These are phyloP conservation scores for Pistacia atlantica DNA, from an alignment of 345 rosid genomes.

Conservation along the genomic window DNA sequence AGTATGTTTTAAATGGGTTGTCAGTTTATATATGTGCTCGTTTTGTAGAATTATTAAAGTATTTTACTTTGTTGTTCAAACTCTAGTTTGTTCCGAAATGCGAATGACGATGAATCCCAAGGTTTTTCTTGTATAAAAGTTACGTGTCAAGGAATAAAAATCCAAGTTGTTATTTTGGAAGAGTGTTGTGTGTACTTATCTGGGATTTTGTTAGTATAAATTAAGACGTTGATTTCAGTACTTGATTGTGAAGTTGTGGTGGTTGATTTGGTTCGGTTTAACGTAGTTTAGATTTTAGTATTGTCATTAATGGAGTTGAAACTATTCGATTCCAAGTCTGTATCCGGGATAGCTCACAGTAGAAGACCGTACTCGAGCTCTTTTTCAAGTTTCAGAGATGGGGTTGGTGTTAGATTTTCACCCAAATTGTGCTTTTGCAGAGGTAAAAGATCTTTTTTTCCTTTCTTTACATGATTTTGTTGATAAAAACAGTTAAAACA, in stretches of 20 bases:
- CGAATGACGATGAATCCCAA: conserved; percentile 24
- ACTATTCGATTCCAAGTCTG: conserved; percentile 32
- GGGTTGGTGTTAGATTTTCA: conserved; percentile 32
- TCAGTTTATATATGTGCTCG: not conserved
- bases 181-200: not conserved
- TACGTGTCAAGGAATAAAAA: not conserved
- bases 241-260: not conserved
- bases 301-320: conserved; percentile 47
- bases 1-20: conserved; percentile 13
- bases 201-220: not conserved
- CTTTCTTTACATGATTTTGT: not conserved
- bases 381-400: conserved; percentile 29
- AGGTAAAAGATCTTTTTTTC: conserved; percentile 26
- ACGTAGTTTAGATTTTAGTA: conserved; percentile 9
- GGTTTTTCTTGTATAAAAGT: conserved; percentile 32
- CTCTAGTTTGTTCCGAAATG: conserved; percentile 11
- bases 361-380: conserved; percentile 32
- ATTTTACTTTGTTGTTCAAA: not conserved
- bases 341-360: conserved; percentile 30
- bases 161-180: conserved; percentile 1
- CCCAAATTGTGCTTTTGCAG: conserved; percentile 40
- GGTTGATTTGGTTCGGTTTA: not conserved
- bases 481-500: not conserved
- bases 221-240: conserved; percentile 9
- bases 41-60: not conserved